Conservation (phyloP, 768 basidiomycete species). For the Trametes sanguinea region DNA sequence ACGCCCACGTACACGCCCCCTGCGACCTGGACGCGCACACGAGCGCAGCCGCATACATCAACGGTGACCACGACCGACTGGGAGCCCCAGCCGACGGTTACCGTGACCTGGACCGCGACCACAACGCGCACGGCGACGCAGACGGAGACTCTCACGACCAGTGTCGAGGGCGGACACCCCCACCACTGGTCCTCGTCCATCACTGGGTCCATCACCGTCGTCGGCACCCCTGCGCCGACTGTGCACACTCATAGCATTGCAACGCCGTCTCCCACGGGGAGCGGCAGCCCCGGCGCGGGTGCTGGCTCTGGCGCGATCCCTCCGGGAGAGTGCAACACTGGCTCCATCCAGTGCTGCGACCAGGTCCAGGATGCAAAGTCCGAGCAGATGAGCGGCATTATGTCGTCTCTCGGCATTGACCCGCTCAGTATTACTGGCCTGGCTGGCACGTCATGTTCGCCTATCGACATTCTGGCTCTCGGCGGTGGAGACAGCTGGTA, state of each 20-base stretch:
- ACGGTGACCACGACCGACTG: conserved; percentile 5
- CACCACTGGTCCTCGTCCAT: not conserved
- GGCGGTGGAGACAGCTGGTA: conserved; percentile 26
- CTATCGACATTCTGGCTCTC: conserved; percentile 22
- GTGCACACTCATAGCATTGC: not conserved
- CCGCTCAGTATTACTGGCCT: conserved; percentile 13
- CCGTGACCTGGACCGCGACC: conserved; percentile 8
- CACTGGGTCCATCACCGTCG: not conserved
- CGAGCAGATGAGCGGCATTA: conserved; percentile 15
- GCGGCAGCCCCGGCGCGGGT: not conserved
- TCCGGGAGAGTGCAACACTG: conserved; percentile 33
- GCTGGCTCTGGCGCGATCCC: conserved; percentile 4
- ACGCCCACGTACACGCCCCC: not conserved
- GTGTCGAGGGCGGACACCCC: not conserved
- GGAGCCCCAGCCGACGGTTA: conserved; percentile 4
- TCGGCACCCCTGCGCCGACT: not conserved
- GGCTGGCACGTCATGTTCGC: conserved; percentile 25
- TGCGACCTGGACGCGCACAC: not conserved
- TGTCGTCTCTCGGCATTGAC: conserved; percentile 23
- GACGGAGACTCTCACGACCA: not conserved
- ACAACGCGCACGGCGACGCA: conserved; percentile 1
- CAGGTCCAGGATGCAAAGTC: conserved; percentile 25
- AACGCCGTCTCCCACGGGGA: not conserved
- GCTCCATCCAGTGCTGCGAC: conserved; percentile 36
- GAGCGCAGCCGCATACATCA: not conserved